Percentiles rank a stretch among this genome's conserved stretches.
Evolutionary conservation across 164 flowering plant genomes (phyloP).

Genomic region (Umbilicus rupestris): DNA sequence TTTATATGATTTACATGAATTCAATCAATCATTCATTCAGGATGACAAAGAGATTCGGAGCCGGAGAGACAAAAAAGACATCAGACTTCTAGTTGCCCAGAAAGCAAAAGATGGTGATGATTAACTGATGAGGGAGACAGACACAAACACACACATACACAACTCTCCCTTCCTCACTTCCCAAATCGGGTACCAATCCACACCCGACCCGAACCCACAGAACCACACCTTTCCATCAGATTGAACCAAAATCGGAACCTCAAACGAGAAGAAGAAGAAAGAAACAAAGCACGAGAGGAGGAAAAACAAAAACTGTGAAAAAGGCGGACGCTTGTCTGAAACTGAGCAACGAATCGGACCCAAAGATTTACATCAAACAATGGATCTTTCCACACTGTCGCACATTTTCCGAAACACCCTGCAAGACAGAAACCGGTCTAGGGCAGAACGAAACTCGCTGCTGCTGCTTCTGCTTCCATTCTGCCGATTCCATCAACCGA

Average conservation of each 20-base stretch:
- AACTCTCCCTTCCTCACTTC: no score
- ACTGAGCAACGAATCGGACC: background rate
- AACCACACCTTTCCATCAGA: no score
- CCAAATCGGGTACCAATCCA: background rate
- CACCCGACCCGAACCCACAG: background rate
- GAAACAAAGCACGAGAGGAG: background rate
- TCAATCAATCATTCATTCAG: background rate
- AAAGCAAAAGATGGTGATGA: background rate
- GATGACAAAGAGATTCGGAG: background rate
- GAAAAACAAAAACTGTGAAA: no score
- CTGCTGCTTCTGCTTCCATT: slow-evolving; percentile 3
- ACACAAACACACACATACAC: no score
- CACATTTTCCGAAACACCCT: background rate
- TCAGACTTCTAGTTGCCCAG: background rate
- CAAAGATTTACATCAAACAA: background rate
- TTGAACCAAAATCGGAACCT: background rate
- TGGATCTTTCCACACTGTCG: background rate
- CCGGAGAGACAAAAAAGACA: background rate
- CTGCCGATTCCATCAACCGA: background rate
- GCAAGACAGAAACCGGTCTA: background rate
- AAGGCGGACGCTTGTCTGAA: background rate
- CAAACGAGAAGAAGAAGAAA: background rate
- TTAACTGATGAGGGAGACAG: background rate
- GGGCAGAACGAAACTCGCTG: background rate
- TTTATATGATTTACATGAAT: no score